Evolutionary conservation across 768 basidiomycete genomes (phyloP).

Genomic region (Melanogaster broomeanus): DNA sequence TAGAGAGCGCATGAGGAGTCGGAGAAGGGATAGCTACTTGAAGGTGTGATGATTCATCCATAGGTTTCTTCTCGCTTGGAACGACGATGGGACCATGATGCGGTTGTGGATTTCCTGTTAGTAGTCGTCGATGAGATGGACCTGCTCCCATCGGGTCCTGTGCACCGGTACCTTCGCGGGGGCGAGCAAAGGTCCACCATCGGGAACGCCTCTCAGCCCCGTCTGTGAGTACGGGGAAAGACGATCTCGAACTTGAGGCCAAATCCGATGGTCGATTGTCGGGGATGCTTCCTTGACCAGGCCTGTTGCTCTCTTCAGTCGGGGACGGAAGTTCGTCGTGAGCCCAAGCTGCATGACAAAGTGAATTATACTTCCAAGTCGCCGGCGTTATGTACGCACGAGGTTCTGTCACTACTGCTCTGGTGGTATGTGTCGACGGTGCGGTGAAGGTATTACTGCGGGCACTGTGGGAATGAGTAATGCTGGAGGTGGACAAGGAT

Average conservation of each 20-base stretch:
- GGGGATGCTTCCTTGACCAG: constrained; percentile 31
- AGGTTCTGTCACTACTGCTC: constrained; percentile 65
- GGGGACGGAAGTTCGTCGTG: constrained; percentile 82
- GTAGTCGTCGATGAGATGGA: background rate
- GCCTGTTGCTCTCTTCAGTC: constrained; percentile 40
- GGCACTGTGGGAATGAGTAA: constrained; percentile 29
- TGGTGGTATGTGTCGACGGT: constrained; percentile 47
- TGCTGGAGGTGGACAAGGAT: constrained; percentile 26
- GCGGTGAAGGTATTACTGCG: constrained; percentile 23
- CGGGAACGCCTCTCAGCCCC: constrained; percentile 43
- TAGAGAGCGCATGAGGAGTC: constrained; percentile 51
- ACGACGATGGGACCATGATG: constrained; percentile 7
- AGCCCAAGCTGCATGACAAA: constrained; percentile 65
- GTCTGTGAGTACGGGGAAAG: constrained; percentile 32
- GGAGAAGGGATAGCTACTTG: constrained; percentile 28
- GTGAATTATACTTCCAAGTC: background rate
- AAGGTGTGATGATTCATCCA: constrained; percentile 18
- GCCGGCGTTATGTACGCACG: constrained; percentile 46
- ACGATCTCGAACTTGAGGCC: constrained; percentile 51
- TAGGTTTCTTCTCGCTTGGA: constrained; percentile 16
- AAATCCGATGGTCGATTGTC: constrained; percentile 52
- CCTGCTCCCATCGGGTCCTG: constrained; percentile 5
- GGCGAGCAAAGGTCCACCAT: constrained; percentile 77
- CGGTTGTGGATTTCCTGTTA: constrained; percentile 15
- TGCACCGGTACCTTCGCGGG: constrained; percentile 38